phyloP scores from a whole-genome alignment of 352 stramenopile genomes.

The Globisporangium polare region DNA sequence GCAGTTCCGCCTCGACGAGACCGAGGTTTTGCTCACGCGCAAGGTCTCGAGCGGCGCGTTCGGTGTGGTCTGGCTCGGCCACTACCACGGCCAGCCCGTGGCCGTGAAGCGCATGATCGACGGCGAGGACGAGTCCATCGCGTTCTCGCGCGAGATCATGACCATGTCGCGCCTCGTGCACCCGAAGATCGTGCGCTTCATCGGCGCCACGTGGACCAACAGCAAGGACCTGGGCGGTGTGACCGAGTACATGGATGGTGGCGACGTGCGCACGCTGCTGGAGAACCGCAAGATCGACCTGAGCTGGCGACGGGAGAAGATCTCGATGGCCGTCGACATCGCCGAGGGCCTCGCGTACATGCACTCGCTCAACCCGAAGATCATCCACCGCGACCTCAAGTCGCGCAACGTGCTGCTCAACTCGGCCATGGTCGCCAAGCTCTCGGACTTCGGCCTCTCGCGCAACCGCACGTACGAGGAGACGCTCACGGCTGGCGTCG shows the following conservation, averaged over 20 bases:
- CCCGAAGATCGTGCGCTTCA: slow-evolving; percentile 84
- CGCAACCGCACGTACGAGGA: slow-evolving; percentile 85
- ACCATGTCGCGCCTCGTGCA: slow-evolving; percentile 79
- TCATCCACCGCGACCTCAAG: slow-evolving; percentile 86
- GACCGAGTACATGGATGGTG: slow-evolving; percentile 86
- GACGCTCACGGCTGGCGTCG: slow-evolving; percentile 77
- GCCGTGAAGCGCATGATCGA: slow-evolving; percentile 88
- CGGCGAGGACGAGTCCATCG: slow-evolving; percentile 65
- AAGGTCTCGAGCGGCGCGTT: slow-evolving; percentile 83
- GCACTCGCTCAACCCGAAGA: slow-evolving; percentile 76
- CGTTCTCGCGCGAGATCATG: slow-evolving; percentile 78
- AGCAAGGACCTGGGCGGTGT: slow-evolving; percentile 71
- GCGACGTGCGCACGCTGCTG: slow-evolving; percentile 77
- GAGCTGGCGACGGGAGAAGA: slow-evolving; percentile 79
- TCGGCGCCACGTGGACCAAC: slow-evolving; percentile 82
- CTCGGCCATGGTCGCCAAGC: slow-evolving; percentile 74
- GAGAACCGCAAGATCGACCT: slow-evolving; percentile 81
- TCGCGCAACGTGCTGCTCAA: slow-evolving; percentile 81
- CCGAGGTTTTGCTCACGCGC: slow-evolving; percentile 74
- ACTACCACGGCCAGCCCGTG: slow-evolving; percentile 84
- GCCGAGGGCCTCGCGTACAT: slow-evolving; percentile 79
- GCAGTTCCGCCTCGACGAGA: slow-evolving; percentile 76
- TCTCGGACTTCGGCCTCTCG: slow-evolving; percentile 82
- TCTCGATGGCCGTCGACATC: slow-evolving; percentile 82
- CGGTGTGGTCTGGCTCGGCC: slow-evolving; percentile 79